phyloP scores from a whole-genome alignment of 192 early-diverging fungal genomes.

The Coemansia reversa region DNA sequence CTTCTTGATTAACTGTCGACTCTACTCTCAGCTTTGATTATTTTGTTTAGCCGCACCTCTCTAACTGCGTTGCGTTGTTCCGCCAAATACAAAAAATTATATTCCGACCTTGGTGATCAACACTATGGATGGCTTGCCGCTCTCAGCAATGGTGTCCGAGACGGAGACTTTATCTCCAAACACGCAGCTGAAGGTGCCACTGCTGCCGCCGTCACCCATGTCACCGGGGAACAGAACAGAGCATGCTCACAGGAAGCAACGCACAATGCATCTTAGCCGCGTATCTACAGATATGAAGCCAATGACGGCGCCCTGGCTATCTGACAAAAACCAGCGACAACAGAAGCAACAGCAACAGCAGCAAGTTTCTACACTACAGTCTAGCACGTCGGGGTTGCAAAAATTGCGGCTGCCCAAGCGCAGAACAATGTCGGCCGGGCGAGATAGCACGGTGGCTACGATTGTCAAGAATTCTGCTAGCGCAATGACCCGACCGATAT shows the following conservation, averaged over 20 bases:
- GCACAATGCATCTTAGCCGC: constrained; percentile 35
- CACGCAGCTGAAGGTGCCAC: constrained; percentile 13
- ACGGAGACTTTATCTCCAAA: constrained; percentile 5
- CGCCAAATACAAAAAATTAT: background rate
- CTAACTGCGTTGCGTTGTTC: background rate
- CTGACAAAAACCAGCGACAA: constrained; percentile 14
- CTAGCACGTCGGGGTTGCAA: constrained; percentile 20
- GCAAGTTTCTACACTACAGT: constrained; percentile 16
- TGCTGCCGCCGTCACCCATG: constrained; percentile 36
- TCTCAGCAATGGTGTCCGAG: constrained; percentile 8
- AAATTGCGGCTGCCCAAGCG: constrained; percentile 50
- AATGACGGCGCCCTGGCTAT: constrained; percentile 13
- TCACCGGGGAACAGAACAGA: constrained; percentile 13
- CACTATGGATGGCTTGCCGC: constrained; percentile 1
- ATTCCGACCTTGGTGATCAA: background rate
- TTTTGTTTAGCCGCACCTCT: background rate
- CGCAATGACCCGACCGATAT: constrained; percentile 21
- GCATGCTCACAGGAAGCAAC: constrained; percentile 9
- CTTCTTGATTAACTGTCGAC: background rate
- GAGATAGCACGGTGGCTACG: constrained; percentile 32
- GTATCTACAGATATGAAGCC: constrained; percentile 14
- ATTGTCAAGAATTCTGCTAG: constrained; percentile 12
- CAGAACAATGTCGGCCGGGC: constrained; percentile 34
- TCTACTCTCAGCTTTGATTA: background rate
- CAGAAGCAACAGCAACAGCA: constrained; percentile 34